Percentiles rank a stretch among this genome's conserved stretches.
phyloP scores from a whole-genome alignment of 805 yeast species.

The Tetrapisispora nanseiensis region DNA sequence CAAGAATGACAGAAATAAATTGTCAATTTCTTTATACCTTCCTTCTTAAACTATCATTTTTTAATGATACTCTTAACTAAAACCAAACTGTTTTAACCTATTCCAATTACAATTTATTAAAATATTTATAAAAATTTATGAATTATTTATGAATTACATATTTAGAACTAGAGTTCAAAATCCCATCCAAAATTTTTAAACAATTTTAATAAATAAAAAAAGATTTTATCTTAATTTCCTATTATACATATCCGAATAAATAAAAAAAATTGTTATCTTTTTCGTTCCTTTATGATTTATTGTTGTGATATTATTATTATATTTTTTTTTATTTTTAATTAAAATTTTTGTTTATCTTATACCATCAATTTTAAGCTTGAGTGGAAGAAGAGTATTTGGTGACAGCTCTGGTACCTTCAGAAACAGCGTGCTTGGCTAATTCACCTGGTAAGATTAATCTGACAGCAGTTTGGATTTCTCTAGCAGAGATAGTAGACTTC shows the following conservation, averaged over 20 bases:
- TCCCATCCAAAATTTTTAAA: neutral
- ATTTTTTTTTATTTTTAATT: constrained; percentile 3
- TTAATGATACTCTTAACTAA: too few relatives aligned
- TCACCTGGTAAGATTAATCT: constrained; percentile 98
- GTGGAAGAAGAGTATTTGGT: constrained; percentile 80
- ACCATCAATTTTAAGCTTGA: constrained; percentile 28
- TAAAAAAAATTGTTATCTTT: constrained; percentile 2
- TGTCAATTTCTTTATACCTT: too few relatives aligned
- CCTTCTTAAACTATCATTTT: too few relatives aligned
- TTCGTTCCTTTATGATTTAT: constrained; percentile 1
- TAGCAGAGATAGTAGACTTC: constrained; percentile 94
- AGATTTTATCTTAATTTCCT: constrained; percentile 2
- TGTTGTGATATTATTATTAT: constrained; percentile 1
- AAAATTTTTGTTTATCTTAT: neutral
- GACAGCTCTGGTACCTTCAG: constrained; percentile 98
- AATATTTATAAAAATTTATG: neutral
- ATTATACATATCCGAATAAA: constrained; percentile 4
- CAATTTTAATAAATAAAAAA: constrained; percentile 1
- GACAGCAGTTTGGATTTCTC: constrained; percentile 98
- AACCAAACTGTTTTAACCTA: too few relatives aligned
- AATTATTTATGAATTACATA: neutral
- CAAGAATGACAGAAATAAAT: too few relatives aligned
- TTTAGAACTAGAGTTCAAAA: neutral
- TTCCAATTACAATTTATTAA: constrained; percentile 5
- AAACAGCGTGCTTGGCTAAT: constrained; percentile 95